Evolutionary conservation across 257 asterid species (phyloP).

Genomic region (Nicotiana noctiflora): DNA sequence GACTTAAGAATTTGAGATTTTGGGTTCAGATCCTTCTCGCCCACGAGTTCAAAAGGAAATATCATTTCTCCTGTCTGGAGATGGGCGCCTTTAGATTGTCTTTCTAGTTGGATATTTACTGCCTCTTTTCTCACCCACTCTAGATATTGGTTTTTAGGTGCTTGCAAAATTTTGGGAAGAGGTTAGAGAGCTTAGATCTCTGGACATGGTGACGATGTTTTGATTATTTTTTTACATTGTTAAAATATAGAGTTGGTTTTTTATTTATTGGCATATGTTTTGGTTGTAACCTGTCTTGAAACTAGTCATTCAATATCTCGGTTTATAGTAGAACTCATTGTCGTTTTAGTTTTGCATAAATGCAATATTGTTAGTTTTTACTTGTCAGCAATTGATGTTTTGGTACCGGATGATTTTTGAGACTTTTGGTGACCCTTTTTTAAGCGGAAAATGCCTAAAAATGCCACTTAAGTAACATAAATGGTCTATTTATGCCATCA

Average conservation of each 20-base stretch:
- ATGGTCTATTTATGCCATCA: no score
- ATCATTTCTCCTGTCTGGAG: neutral
- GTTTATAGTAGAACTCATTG: neutral
- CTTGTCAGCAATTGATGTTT: neutral
- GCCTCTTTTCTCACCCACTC: slow-evolving; percentile 7
- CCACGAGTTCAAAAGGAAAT: neutral
- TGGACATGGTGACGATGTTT: neutral
- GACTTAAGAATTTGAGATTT: neutral
- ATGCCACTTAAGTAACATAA: no score
- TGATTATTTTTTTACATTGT: slow-evolving; percentile 6
- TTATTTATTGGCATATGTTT: neutral
- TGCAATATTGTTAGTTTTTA: neutral
- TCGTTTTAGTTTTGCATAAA: neutral
- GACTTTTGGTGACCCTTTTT: neutral
- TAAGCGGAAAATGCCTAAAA: neutral
- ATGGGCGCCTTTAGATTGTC: neutral
- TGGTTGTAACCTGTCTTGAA: neutral
- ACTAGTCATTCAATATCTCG: neutral
- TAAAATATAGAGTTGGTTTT: neutral
- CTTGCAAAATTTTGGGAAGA: slow-evolving; percentile 6
- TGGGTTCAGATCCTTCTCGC: neutral
- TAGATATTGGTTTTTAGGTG: slow-evolving; percentile 8
- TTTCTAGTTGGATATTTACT: slow-evolving; percentile 3
- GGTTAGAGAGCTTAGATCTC: slow-evolving; percentile 8
- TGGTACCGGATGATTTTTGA: neutral